Base-by-base conservation (phyloP, 257 asterid genomes). In the Datura wrightii region DNA sequence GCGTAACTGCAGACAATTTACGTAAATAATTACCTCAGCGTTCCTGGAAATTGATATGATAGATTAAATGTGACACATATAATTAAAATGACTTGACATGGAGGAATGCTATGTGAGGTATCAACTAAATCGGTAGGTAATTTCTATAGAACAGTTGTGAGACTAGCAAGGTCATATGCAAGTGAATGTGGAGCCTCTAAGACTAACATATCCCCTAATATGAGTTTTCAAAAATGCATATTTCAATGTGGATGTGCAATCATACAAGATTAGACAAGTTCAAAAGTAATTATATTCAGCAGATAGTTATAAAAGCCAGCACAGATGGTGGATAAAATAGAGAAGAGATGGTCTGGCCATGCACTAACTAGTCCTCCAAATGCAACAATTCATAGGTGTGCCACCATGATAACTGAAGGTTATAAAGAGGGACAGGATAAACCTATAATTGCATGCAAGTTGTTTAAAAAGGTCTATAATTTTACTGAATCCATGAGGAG, bases 121-220 rank as follows among this genome's bases (percentile, higher is more conserved):
- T 37, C n/a, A 11, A 37, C 74, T 63, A 66, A 36, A 66, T 34
- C 10, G 48, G 46, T 10, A 69, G 79, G 53, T 39, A 41, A 69
- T 69, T 69, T 41, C 79, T 41, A 18, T 70, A 70, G 54, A 70
- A 2, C n/a, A 36, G 14, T 70, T 69, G 79, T 16, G 36, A 41
- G 79, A 70, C 79, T 42, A 70, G 54, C 79, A 70, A 70, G 15
- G 54, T 70, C 41, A 41, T 70, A 9, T 70, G 79, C 79, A 42
- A 70, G 79, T 70, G 53, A 39, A 70, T 70, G 41, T 41, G 34
- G 79, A 39, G 53, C 54, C 79, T 70, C 36, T 70, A 16, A 69
- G 79, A 18, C 36, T 18, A 18, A 9, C 79, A 70, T 70, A 16
- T 70, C 79, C 54, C 41, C 14, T 39, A 70, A 36, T 41, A 3